Percentiles rank a stretch among this genome's conserved stretches.
These are phyloP conservation scores for Psilocybe mexicana DNA, from an alignment of 1,284 basidiomycete genomes.

Conservation along the genomic window DNA sequence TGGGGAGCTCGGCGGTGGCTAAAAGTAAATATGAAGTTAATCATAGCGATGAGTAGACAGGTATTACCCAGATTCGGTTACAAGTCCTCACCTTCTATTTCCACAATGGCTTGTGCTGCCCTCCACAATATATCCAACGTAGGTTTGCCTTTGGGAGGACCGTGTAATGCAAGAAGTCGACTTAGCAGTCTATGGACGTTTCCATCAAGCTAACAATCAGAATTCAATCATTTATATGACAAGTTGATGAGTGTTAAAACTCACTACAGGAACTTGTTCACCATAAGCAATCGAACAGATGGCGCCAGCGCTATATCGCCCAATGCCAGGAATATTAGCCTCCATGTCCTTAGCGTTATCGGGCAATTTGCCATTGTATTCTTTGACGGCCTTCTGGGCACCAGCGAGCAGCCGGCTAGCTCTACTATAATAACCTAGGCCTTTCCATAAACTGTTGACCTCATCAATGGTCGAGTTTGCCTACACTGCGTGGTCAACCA, in stretches of 20 bases:
- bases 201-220: slow-evolving; percentile 74
- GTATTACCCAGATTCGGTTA: background rate
- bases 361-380: slow-evolving; percentile 75
- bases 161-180: slow-evolving; percentile 80
- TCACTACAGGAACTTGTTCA: slow-evolving; percentile 78
- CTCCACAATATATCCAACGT: slow-evolving; percentile 85
- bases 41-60: background rate
- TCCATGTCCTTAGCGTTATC: slow-evolving; percentile 81
- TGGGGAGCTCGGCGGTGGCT: slow-evolving; percentile 7
- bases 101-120: slow-evolving; percentile 72
- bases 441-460: slow-evolving; percentile 88
- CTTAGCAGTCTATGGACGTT: slow-evolving; percentile 87
- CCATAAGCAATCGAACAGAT: slow-evolving; percentile 91
- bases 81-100: slow-evolving; percentile 25
- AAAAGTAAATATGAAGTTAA: background rate
- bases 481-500: slow-evolving; percentile 29
- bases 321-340: slow-evolving; percentile 85
- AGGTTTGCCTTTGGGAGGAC: slow-evolving; percentile 75
- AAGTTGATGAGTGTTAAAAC: slow-evolving; percentile 27
- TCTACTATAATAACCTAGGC: slow-evolving; percentile 90
- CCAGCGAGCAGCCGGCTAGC: slow-evolving; percentile 79
- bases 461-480: slow-evolving; percentile 78
- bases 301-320: slow-evolving; percentile 88
- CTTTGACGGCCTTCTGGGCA: slow-evolving; percentile 73
- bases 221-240: slow-evolving; percentile 6